A percentile compares a stretch with the other conserved stretches of the same genome.
phyloP scores from a whole-genome alignment of 2,329 filamentous ascomycete genomes.

The Colletotrichum neosansevieriae region DNA sequence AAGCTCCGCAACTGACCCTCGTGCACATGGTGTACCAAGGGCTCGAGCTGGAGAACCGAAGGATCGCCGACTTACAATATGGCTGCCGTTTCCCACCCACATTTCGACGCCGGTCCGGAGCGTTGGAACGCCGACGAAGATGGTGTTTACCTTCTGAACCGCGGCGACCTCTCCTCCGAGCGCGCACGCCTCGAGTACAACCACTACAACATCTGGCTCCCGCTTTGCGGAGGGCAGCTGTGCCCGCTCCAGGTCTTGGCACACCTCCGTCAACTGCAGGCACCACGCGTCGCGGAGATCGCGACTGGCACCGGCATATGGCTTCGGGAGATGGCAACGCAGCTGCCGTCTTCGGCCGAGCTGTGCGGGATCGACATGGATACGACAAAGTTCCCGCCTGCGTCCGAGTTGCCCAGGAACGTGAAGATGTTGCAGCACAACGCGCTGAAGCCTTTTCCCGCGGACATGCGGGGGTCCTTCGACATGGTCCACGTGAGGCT shows the following conservation, averaged over 20 bases:
- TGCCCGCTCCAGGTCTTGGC: constrained; percentile 8
- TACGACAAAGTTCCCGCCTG: constrained; percentile 39
- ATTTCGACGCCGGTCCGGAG: not conserved
- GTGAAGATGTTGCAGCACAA: constrained; percentile 30
- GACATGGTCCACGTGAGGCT: constrained; percentile 41
- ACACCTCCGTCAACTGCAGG: not conserved
- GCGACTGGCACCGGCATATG: constrained; percentile 43
- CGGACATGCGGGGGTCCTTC: constrained; percentile 30
- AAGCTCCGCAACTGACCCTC: not conserved
- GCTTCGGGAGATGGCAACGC: constrained; percentile 40
- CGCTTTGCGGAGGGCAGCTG: constrained; percentile 18
- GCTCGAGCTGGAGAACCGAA: not conserved
- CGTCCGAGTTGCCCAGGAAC: constrained; percentile 33
- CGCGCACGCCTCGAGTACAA: constrained; percentile 28
- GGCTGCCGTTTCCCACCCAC: not conserved
- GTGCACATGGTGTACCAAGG: no score
- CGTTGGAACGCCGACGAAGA: constrained; percentile 22
- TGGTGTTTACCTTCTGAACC: constrained; percentile 22
- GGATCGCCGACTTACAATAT: not conserved
- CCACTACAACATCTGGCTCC: constrained; percentile 15
- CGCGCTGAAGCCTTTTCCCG: constrained; percentile 34
- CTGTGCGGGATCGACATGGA: constrained; percentile 42
- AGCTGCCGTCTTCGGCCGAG: constrained; percentile 27
- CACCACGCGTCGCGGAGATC: constrained; percentile 38
- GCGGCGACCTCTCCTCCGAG: constrained; percentile 10